Percentiles rank a stretch among this genome's conserved stretches.
Evolutionary conservation across 257 asterid species (phyloP).

Genomic region (Phtheirospermum japonicum): DNA sequence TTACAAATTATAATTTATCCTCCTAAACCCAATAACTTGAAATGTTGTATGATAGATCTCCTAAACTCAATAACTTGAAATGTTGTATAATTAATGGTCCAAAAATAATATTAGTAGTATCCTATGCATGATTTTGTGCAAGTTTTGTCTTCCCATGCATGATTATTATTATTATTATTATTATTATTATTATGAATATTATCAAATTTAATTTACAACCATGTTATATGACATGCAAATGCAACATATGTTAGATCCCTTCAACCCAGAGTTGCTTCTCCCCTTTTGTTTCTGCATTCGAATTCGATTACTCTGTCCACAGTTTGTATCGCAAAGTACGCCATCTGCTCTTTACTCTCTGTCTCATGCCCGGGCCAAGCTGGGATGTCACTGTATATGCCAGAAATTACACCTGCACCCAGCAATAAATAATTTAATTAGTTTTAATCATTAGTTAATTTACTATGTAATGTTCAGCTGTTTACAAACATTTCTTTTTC

Average conservation of each 20-base stretch:
- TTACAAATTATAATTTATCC: too few species aligned
- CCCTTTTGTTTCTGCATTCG: conserved; percentile 66
- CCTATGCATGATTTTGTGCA: too few species aligned
- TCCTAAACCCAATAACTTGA: too few species aligned
- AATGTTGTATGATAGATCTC: too few species aligned
- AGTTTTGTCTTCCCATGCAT: too few species aligned
- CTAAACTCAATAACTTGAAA: too few species aligned
- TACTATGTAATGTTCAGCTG: conserved; percentile 11
- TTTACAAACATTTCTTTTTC: conserved; percentile 78
- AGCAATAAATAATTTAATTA: conserved; percentile 10
- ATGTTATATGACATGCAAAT: conserved; percentile 33
- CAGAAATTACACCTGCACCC: conserved; percentile 53
- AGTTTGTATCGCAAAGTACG: conserved; percentile 75
- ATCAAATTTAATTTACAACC: too few species aligned
- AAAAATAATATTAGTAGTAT: too few species aligned
- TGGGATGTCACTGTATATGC: conserved; percentile 50
- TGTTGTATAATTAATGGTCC: too few species aligned
- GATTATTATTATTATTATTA: too few species aligned
- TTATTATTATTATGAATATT: too few species aligned
- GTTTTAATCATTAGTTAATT: background rate
- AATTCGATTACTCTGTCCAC: conserved; percentile 73
- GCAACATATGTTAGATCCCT: conserved; percentile 76
- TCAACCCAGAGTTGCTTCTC: conserved; percentile 76
- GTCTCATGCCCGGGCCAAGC: conserved; percentile 75
- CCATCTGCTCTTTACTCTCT: conserved; percentile 49